phyloP scores from a whole-genome alignment of 1,284 basidiomycete genomes.

The Moesziomyces antarcticus region DNA sequence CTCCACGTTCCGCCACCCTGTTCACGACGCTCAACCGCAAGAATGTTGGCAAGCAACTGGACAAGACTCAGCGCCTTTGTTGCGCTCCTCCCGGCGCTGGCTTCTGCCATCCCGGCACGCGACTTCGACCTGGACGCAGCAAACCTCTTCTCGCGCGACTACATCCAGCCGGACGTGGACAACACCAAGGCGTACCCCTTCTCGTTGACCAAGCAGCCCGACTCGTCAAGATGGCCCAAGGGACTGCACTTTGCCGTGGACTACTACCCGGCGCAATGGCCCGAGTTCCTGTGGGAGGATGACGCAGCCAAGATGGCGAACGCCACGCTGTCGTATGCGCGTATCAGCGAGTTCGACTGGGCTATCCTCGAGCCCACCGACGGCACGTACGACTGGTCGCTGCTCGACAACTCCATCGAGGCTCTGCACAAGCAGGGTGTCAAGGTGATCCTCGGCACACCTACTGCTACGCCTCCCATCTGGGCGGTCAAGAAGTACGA shows the following conservation, averaged over 20 bases:
- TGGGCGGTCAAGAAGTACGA: slow-evolving; percentile 53
- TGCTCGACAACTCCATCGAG: slow-evolving; percentile 44
- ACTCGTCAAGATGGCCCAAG: slow-evolving; percentile 28
- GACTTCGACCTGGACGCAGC: slow-evolving; percentile 79
- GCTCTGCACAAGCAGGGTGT: slow-evolving; percentile 31
- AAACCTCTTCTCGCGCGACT: slow-evolving; percentile 94
- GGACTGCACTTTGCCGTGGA: slow-evolving; percentile 50
- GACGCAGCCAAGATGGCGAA: slow-evolving; percentile 47
- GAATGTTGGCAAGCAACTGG: slow-evolving; percentile 29
- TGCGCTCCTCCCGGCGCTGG: slow-evolving; percentile 16
- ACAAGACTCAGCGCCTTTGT: slow-evolving; percentile 21
- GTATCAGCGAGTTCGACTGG: slow-evolving; percentile 56
- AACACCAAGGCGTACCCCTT: slow-evolving; percentile 15
- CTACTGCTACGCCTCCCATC: slow-evolving; percentile 47
- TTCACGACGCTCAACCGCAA: neutral
- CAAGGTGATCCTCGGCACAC: slow-evolving; percentile 55
- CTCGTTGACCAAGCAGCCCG: slow-evolving; percentile 7
- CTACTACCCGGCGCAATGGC: slow-evolving; percentile 55
- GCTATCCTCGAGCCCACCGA: slow-evolving; percentile 48
- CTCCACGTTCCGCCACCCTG: neutral
- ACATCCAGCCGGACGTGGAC: slow-evolving; percentile 78
- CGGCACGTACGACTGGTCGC: slow-evolving; percentile 41
- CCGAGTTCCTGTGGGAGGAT: slow-evolving; percentile 34
- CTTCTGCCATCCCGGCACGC: slow-evolving; percentile 19
- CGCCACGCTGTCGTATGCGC: slow-evolving; percentile 38